A percentile compares a stretch with the other conserved stretches of the same genome.
Evolutionary conservation across 1,284 basidiomycete genomes (phyloP).

Genomic region (Stereum hirsutum): DNA sequence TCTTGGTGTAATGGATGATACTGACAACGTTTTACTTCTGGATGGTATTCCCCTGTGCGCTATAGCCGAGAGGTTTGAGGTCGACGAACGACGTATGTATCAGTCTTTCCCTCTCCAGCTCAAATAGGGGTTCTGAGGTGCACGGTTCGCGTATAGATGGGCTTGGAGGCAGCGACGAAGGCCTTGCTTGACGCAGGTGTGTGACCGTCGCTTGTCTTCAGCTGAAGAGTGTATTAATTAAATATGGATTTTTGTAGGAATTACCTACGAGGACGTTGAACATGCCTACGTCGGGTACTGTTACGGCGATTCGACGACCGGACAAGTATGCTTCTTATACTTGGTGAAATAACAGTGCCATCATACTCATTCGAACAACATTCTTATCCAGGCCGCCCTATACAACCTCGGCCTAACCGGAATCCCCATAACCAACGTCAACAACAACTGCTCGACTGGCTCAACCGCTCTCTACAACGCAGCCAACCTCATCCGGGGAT

Average conservation of each 20-base stretch:
- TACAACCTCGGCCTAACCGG: constrained; percentile 81
- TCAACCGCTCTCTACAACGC: constrained; percentile 68
- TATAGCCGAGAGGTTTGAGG: constrained; percentile 52
- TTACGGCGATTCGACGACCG: constrained; percentile 75
- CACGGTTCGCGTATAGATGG: constrained; percentile 39
- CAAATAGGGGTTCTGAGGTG: background rate
- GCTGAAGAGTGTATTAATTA: too few species aligned
- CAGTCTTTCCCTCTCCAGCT: background rate
- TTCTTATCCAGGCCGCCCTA: constrained; percentile 49
- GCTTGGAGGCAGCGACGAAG: constrained; percentile 77
- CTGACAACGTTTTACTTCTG: background rate
- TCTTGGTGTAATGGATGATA: background rate
- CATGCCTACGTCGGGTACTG: constrained; percentile 76
- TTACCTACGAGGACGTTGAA: constrained; percentile 75
- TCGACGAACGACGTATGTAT: constrained; percentile 55
- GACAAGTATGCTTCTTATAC: constrained; percentile 43
- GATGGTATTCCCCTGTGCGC: constrained; percentile 5
- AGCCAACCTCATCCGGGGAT: constrained; percentile 59
- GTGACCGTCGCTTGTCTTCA: constrained; percentile 9
- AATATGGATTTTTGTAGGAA: constrained; percentile 28
- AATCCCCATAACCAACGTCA: constrained; percentile 83
- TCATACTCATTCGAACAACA: background rate
- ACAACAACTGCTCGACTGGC: constrained; percentile 80
- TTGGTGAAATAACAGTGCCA: background rate
- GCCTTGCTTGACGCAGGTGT: constrained; percentile 77